Evolutionary conservation across 371 early-diverging fungal genomes (phyloP).

Genomic region (Mortierella sp.): DNA sequence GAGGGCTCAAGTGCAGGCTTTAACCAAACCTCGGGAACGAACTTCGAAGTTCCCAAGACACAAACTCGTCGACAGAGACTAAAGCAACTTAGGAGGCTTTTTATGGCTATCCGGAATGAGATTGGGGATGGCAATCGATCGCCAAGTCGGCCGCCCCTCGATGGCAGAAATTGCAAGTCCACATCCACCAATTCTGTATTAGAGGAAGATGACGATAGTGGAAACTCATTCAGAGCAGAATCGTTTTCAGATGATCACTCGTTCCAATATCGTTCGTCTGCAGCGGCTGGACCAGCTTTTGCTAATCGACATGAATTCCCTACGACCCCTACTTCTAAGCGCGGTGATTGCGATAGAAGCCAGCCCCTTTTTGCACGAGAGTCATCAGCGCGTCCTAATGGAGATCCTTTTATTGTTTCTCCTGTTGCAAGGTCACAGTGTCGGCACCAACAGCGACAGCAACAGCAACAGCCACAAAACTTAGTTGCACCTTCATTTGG

Average conservation of each 20-base stretch:
- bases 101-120: slow-evolving; percentile 51
- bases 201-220: slow-evolving; percentile 32
- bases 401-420: slow-evolving; percentile 12
- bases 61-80: slow-evolving; percentile 43
- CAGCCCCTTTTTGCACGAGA: slow-evolving; percentile 14
- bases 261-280: slow-evolving; percentile 33
- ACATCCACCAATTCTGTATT: slow-evolving; percentile 4
- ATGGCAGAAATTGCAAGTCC: background rate
- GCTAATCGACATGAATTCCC: slow-evolving; percentile 6
- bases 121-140: slow-evolving; percentile 38
- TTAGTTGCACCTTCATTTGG: background rate
- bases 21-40: background rate
- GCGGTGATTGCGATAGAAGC: slow-evolving; percentile 11
- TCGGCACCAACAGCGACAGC: slow-evolving; percentile 7
- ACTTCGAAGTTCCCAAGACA: background rate
- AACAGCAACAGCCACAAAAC: background rate
- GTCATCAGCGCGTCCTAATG: slow-evolving; percentile 1
- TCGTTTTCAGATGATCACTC: slow-evolving; percentile 47
- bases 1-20: background rate
- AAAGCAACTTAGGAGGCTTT: slow-evolving; percentile 37
- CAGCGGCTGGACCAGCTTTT: slow-evolving; percentile 7
- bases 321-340: background rate
- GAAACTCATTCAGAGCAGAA: slow-evolving; percentile 28
- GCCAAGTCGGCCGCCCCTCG: slow-evolving; percentile 6
- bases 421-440: slow-evolving; percentile 7